Evolutionary conservation across 148 eudicot species (phyloP).

Genomic region (Fagopyrum tataricum): DNA sequence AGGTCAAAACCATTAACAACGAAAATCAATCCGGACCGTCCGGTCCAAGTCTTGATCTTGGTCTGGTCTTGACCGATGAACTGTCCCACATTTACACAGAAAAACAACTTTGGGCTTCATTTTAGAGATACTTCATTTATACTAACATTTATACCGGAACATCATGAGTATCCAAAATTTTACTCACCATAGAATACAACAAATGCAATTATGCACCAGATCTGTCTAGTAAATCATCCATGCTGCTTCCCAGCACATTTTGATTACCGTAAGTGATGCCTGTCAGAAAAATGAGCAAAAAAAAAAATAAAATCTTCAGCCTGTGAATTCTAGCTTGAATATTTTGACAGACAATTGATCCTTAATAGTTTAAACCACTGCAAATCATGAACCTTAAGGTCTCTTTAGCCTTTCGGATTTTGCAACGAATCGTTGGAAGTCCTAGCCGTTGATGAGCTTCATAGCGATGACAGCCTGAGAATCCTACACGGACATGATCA

Average conservation of each 20-base stretch:
- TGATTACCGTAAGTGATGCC: constrained; percentile 82
- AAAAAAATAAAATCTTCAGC: neutral
- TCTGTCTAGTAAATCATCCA: neutral
- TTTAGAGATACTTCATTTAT: no score
- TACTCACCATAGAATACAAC: neutral
- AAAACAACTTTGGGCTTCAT: no score
- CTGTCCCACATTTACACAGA: no score
- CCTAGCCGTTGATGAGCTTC: constrained; percentile 97
- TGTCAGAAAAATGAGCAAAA: constrained; percentile 23
- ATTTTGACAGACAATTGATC: neutral
- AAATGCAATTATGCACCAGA: neutral
- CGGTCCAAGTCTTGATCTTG: no score
- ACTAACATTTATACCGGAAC: neutral
- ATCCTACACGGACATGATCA: constrained; percentile 40
- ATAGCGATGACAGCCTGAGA: constrained; percentile 95
- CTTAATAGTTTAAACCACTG: no score
- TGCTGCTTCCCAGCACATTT: neutral
- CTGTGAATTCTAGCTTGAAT: neutral
- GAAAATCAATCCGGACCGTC: no score
- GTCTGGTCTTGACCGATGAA: no score
- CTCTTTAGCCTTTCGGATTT: constrained; percentile 85
- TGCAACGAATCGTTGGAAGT: constrained; percentile 94
- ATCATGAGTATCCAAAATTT: neutral
- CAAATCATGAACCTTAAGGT: constrained; percentile 56
- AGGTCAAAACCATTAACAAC: no score